Conservation (phyloP, 345 rosid species). For the Excoecaria cochinchinensis region DNA sequence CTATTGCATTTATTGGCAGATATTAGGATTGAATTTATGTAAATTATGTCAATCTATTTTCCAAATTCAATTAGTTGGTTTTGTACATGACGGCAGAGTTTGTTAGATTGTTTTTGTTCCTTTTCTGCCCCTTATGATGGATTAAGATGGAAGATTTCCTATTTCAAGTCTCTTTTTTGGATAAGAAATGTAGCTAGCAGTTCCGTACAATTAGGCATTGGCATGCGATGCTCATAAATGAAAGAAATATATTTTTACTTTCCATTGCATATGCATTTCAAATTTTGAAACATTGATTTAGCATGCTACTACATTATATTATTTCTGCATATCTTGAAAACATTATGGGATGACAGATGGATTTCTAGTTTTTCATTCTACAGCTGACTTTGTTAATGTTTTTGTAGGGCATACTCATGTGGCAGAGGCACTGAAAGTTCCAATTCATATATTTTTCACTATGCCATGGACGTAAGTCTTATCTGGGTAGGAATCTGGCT, state of each 20-base stretch:
- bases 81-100: neutral
- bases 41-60: neutral
- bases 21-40: neutral
- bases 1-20: neutral
- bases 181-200: neutral
- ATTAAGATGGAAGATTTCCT: neutral
- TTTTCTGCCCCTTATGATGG: neutral
- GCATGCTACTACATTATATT: neutral
- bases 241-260: neutral
- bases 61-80: neutral
- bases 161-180: neutral
- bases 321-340: too few species aligned
- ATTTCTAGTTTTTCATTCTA: constrained; percentile 3
- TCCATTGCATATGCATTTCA: neutral
- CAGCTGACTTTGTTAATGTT: constrained; percentile 26
- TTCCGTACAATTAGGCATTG: neutral
- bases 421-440: constrained; percentile 88
- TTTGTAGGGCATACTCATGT: constrained; percentile 90
- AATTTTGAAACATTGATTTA: neutral
- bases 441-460: constrained; percentile 95
- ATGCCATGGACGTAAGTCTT: constrained; percentile 99
- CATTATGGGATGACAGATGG: neutral
- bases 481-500: constrained; percentile 44
- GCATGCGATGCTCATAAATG: neutral
- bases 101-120: neutral